Base-by-base conservation (phyloP, 1,139 yeast genomes). In the Suhomyces wounanorum region DNA sequence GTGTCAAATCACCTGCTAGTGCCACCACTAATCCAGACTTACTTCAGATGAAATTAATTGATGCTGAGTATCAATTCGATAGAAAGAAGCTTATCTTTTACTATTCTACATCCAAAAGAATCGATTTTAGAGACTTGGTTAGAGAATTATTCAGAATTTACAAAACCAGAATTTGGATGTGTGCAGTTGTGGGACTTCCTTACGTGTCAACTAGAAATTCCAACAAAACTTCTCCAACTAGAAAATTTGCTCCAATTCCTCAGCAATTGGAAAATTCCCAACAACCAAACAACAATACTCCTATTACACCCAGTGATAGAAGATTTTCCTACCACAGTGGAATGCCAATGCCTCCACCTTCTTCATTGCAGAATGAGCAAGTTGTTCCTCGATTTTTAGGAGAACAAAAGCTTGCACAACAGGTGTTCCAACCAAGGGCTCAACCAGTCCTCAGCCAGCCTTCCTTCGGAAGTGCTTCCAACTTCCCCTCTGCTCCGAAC, bases 111-210 rank as follows among this genome's bases (percentile, higher is more conserved):
- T 53, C 52, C 23, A 60, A 63, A 51, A 53, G 69, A 26, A 60
- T 64, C 25, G 68, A 65, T 47, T 65, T 65, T 53, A 56, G 69
- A n/a, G 66, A 59, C 49, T 59, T 65, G 58, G 66, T 65, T 11
- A 55, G 65, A 18, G 69, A 64, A 45, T 54, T 65, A 38, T 65
- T 64, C 56, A 54, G 62, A 42, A 59, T 62, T 35, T 65, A 62
- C 59, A 65, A 65, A 55, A 64, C 69, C 9, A 57, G 69, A 37
- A 65, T 65, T 51, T 65, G 69, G 69, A 59, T 65, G 67, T 59
- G 65, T 52, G 67, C 69, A 1, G 68, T 63, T 44, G 57, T 52
- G 18, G 69, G 68, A 10, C 53, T 58, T 17, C 67, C 68, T 1
- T 61, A 53, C 31, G 52, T 47, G 8, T 43, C 50, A 16, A 23